Conservation (phyloP, 192 early-diverging fungal species). For the Backusella mclennaniae region DNA sequence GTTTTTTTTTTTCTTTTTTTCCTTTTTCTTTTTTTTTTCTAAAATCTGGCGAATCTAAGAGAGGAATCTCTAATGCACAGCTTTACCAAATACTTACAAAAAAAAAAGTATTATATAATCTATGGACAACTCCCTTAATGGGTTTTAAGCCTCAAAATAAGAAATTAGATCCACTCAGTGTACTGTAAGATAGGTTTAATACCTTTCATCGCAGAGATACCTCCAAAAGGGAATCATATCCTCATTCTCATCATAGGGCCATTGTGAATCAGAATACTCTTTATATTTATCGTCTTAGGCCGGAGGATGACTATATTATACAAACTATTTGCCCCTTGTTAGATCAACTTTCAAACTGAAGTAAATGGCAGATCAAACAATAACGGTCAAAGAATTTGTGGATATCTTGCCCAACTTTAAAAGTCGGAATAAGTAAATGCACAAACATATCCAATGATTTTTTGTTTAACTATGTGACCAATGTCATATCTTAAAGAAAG, state of each 20-base stretch:
- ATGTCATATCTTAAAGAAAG: background rate
- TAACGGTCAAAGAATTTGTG: background rate
- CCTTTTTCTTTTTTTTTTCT: background rate
- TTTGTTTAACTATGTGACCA: background rate
- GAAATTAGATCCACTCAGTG: background rate
- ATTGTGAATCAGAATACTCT: background rate
- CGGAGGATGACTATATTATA: no score
- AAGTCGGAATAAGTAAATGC: background rate
- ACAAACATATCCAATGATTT: background rate
- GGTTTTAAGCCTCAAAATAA: background rate
- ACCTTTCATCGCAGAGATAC: background rate
- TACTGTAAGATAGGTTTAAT: background rate
- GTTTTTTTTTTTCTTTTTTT: background rate
- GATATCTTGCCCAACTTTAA: background rate
- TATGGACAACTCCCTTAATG: background rate
- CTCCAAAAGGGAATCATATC: background rate
- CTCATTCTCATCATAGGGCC: background rate
- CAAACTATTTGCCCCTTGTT: background rate
- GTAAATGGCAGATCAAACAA: background rate
- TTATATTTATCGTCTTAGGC: background rate
- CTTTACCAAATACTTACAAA: background rate
- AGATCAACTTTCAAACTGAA: background rate
- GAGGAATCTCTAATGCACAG: background rate
- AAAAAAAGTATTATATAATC: background rate
- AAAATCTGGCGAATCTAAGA: background rate